Conservation (phyloP, 2,329 filamentous ascomycete genomes). For the Neofusicoccum parvum region DNA sequence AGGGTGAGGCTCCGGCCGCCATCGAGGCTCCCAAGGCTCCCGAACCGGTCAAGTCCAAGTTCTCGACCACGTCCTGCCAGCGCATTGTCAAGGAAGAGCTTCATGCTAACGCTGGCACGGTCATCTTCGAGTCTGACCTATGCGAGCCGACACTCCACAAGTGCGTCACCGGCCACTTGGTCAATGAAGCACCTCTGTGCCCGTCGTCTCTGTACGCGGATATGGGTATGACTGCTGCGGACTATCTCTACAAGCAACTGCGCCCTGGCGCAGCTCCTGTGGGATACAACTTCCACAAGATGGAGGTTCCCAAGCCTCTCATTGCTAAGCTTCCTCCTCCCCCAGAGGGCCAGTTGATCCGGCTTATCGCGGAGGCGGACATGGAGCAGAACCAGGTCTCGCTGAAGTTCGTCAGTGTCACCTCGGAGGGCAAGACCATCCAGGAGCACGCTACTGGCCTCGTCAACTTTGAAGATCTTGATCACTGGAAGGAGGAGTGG, state of each 20-base stretch:
- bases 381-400: constrained; percentile 57
- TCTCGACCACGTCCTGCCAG: constrained; percentile 68
- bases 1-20: constrained; percentile 59
- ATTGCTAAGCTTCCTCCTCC: constrained; percentile 58
- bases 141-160: constrained; percentile 64
- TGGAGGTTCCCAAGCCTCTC: constrained; percentile 71
- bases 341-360: constrained; percentile 59
- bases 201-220: constrained; percentile 67
- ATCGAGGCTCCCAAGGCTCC: constrained; percentile 39
- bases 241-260: constrained; percentile 68
- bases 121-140: constrained; percentile 68
- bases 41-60: constrained; percentile 53
- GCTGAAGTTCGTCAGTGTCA: constrained; percentile 59
- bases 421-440: constrained; percentile 59
- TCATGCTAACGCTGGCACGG: constrained; percentile 59
- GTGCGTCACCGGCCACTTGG: constrained; percentile 65
- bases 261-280: constrained; percentile 59
- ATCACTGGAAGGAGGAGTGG: constrained; percentile 66
- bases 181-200: constrained; percentile 68
- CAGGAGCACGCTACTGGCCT: constrained; percentile 64
- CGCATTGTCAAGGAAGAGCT: constrained; percentile 64
- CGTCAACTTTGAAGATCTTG: constrained; percentile 62
- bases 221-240: constrained; percentile 65
- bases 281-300: constrained; percentile 65
- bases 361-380: constrained; percentile 63